Conservation (phyloP, 129 eudicot genomes). For the Oenanthe sinensis region DNA sequence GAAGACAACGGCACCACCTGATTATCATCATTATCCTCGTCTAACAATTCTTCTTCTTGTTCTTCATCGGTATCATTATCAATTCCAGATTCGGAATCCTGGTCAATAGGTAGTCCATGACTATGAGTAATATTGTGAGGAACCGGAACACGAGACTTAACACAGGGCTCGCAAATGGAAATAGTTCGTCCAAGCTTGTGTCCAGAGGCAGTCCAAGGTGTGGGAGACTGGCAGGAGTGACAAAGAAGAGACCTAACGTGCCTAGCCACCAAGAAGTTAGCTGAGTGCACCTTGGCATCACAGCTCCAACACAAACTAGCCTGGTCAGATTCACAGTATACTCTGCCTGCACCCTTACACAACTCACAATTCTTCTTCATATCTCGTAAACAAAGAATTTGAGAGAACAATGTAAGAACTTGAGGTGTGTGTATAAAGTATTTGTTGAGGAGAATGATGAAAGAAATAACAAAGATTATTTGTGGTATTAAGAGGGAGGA, state of each 20-base stretch:
- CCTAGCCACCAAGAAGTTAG: conserved; percentile 58
- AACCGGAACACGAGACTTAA: background rate
- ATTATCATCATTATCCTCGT: conserved; percentile 11
- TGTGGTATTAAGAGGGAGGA: background rate
- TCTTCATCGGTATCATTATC: conserved; percentile 15
- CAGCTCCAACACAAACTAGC: conserved; percentile 70
- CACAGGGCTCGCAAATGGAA: conserved; percentile 43
- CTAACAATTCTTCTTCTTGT: conserved; percentile 21
- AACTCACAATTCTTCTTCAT: conserved; percentile 54
- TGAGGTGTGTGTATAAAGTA: conserved; percentile 5
- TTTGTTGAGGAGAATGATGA: background rate
- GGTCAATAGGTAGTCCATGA: conserved; percentile 17
- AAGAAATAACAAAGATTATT: background rate
- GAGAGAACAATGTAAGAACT: background rate
- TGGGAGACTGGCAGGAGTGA: conserved; percentile 38
- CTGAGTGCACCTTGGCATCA: conserved; percentile 63
- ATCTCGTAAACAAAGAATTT: no score
- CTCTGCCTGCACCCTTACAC: conserved; percentile 38
- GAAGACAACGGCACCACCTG: conserved; percentile 58
- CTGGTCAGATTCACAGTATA: conserved; percentile 54
- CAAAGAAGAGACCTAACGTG: conserved; percentile 58
- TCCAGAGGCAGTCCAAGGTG: conserved; percentile 58
- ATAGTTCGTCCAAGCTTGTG: conserved; percentile 34
- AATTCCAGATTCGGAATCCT: conserved; percentile 13
- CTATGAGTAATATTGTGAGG: background rate